Conservation (phyloP, 371 early-diverging fungal species). For the Mortierella sp. region DNA sequence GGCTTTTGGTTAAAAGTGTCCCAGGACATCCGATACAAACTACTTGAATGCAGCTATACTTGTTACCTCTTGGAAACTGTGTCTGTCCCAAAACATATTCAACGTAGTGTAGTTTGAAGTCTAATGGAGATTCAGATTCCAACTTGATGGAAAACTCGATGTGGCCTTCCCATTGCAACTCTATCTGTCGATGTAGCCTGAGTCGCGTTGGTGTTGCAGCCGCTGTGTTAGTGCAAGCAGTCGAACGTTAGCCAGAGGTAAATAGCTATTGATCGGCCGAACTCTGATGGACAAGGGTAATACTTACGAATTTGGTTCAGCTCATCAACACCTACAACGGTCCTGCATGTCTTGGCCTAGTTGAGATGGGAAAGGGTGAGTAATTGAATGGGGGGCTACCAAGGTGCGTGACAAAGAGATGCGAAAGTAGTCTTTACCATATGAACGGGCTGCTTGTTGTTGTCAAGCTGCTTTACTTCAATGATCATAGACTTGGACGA, state of each 20-base stretch:
- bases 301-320: constrained; percentile 1
- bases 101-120: no score
- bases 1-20: neutral
- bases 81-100: no score
- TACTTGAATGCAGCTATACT: no score
- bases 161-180: neutral
- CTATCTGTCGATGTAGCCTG: constrained; percentile 2
- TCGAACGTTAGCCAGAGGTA: no score
- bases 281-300: no score
- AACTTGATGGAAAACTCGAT: neutral
- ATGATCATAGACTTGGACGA: no score
- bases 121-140: neutral
- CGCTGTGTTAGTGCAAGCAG: neutral
- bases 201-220: neutral
- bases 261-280: no score
- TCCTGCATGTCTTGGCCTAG: neutral
- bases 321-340: neutral
- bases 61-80: no score
- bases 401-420: no score
- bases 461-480: neutral
- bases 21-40: neutral
- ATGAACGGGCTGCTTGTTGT: neutral
- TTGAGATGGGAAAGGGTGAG: neutral
- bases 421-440: neutral
- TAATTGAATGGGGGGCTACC: no score